Evolutionary conservation across 306 rosid species (phyloP), one percentile per base, ranked within the genome.

Genomic region (Canavalia gladiata): DNA sequence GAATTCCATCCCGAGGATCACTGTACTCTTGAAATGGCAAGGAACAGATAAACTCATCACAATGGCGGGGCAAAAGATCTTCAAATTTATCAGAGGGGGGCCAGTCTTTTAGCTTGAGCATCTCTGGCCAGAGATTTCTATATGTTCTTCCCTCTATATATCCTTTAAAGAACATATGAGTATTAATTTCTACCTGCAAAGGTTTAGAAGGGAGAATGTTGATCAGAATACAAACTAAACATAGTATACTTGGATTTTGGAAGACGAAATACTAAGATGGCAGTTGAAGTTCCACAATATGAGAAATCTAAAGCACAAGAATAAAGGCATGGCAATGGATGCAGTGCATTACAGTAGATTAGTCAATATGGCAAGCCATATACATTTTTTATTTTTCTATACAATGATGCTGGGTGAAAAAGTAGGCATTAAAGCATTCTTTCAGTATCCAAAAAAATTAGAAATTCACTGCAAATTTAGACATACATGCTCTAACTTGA

Each of bases 71-170:
- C 72, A 94, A 81, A 73, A 92, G 88, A 87, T 94, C 83, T 79
- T 94, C 98, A 84, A 92, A 94, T 79, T 84, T 90, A 72, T 94
- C 91, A 18, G 97, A 94, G 35, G 98, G 98, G 11, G 98, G 98
- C 98, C 98, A 94, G 74, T 94, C 98, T 85, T 94, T 94, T 39
- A 94, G 82, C 89, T 94, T 94, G 8, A 94, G 95, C 97, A 94
- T 94, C 87, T 92, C 98, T 10, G 98, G 98, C 98, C 98, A 94
- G 9, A 84, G 83, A 67, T 92, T 90, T 5, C 4, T 1, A 57
- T 94, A 92, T 72, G 88, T 89, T 87, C 98, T 89, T 82, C 97
- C 97, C 82, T 85, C 89, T 0, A 72, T 81, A 68, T 92, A 94
- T 77, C 98, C 98, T 87, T 89, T 69, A 78, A 94, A 94, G 86